Evolutionary conservation across 192 early-diverging fungal species (phyloP).

Genomic region (Coemansia pectinata): DNA sequence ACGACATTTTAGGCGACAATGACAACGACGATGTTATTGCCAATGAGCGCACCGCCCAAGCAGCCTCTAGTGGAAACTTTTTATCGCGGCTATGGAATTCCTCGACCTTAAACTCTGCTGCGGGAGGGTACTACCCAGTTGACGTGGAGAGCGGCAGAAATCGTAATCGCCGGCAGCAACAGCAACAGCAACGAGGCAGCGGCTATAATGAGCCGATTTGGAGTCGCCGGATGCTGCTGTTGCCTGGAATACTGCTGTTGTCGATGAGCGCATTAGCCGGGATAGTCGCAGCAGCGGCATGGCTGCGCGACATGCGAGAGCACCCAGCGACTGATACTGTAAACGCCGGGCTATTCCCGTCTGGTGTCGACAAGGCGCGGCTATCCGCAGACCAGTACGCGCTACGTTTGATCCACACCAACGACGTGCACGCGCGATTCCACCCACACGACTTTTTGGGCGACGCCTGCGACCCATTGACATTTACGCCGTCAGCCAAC

Average conservation of each 20-base stretch:
- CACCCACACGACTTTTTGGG: conserved; percentile 53
- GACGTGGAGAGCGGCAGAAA: background rate
- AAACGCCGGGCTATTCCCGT: conserved; percentile 31
- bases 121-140: background rate
- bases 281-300: conserved; percentile 20
- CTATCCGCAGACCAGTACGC: conserved; percentile 24
- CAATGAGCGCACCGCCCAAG: conserved; percentile 1
- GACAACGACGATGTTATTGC: conserved; percentile 5
- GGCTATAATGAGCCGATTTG: conserved; percentile 37
- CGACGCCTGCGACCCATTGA: conserved; percentile 44
- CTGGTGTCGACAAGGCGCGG: background rate
- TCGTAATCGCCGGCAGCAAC: background rate
- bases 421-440: conserved; percentile 60
- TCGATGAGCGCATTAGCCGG: conserved; percentile 20
- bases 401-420: conserved; percentile 58
- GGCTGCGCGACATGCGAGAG: conserved; percentile 23
- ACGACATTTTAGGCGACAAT: conserved; percentile 14
- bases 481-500: conserved; percentile 3
- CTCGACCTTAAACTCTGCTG: background rate
- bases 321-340: conserved; percentile 3
- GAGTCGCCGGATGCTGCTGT: conserved; percentile 33
- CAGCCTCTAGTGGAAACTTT: background rate
- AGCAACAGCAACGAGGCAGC: background rate
- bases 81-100: background rate
- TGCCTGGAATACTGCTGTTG: conserved; percentile 28